Conservation (phyloP, 78 protist species). For the Neovahlkampfia damariscottae region DNA sequence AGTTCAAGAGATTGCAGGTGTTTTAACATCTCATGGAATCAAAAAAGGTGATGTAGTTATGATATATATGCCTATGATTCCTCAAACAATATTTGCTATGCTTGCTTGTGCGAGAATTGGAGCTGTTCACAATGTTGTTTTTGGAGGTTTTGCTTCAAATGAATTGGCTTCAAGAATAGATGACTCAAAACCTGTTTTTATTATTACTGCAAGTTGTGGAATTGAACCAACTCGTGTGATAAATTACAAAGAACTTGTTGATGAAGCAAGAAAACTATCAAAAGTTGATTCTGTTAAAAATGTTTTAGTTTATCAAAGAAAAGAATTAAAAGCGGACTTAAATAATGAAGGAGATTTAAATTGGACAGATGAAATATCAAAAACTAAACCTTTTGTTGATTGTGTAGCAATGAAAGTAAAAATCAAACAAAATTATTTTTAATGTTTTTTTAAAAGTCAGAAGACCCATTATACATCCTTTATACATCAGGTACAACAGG, state of each 20-base stretch:
- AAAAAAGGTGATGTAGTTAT: constrained; percentile 30
- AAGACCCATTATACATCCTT: constrained; percentile 68
- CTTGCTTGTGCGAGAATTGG: constrained; percentile 47
- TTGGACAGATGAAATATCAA: no score
- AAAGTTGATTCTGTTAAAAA: no score
- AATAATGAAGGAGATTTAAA: no score
- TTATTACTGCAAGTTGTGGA: constrained; percentile 28
- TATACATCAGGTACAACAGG: constrained; percentile 86
- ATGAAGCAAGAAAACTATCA: no score
- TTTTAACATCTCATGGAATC: neutral
- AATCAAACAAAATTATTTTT: no score
- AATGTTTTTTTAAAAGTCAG: no score
- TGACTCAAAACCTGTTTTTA: constrained; percentile 41
- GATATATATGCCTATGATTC: constrained; percentile 38
- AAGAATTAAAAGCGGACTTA: no score
- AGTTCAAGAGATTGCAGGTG: constrained; percentile 31
- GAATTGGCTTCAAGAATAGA: constrained; percentile 54
- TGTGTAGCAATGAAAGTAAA: no score
- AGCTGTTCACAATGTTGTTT: constrained; percentile 42
- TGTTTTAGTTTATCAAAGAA: no score
- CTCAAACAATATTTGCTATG: constrained; percentile 41
- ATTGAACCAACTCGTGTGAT: neutral
- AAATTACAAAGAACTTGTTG: constrained; percentile 14
- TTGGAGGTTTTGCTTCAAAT: constrained; percentile 50
- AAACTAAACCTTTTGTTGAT: no score